Conservation (phyloP, 345 rosid species). For the Camelina sativa region DNA sequence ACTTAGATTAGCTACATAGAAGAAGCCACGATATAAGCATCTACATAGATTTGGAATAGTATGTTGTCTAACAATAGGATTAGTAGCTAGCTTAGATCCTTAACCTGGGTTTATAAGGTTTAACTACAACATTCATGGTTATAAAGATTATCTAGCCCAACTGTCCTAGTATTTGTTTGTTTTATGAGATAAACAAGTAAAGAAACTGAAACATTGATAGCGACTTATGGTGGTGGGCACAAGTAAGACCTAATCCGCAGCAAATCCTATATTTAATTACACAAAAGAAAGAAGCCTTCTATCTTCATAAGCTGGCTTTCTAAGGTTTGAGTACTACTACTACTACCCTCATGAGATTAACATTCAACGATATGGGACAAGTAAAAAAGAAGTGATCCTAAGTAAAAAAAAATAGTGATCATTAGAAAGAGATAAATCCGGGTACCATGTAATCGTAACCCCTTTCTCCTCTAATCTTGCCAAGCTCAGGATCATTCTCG, state of each 20-base stretch:
- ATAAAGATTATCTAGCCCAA: neutral
- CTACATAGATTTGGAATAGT: neutral
- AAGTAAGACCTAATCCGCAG: too few relatives aligned
- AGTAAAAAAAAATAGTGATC: neutral
- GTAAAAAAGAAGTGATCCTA: neutral
- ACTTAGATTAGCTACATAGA: neutral
- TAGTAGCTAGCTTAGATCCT: neutral
- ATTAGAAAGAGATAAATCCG: neutral
- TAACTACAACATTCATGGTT: neutral
- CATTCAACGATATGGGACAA: neutral
- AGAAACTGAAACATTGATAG: neutral
- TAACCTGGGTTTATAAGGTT: neutral
- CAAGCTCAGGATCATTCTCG: conserved; percentile 72
- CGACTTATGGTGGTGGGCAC: too few relatives aligned
- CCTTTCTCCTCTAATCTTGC: conserved; percentile 69
- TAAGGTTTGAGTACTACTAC: too few relatives aligned
- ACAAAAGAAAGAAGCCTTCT: too few relatives aligned
- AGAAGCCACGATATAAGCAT: neutral
- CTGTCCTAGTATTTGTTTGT: neutral
- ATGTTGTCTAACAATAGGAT: too few relatives aligned
- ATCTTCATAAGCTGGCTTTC: too few relatives aligned
- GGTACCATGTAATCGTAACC: conserved; percentile 90
- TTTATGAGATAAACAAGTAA: neutral
- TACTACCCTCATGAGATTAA: neutral
- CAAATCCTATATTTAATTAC: too few relatives aligned